These are phyloP conservation scores for Amanita phalloides DNA, from an alignment of 768 basidiomycete genomes.

Conservation along the genomic window DNA sequence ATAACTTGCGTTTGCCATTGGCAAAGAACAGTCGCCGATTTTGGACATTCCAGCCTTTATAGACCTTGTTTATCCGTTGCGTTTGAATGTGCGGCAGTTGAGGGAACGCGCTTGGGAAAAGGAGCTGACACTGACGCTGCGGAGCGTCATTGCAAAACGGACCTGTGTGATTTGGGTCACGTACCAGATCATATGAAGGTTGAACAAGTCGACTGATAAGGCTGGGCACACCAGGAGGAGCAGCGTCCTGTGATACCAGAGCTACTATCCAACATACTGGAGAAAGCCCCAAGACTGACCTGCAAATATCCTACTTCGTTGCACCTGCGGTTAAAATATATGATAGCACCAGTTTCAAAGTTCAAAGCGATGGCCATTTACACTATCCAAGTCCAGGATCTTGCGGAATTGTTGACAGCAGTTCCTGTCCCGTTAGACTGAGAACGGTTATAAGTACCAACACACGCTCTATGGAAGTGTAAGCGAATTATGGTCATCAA, in stretches of 20 bases:
- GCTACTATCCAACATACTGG: not conserved
- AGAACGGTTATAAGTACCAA: constrained; percentile 31
- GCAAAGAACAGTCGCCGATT: constrained; percentile 56
- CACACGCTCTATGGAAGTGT: constrained; percentile 20
- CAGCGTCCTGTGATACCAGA: constrained; percentile 23
- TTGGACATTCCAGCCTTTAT: constrained; percentile 53
- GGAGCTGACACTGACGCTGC: constrained; percentile 56
- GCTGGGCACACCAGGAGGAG: constrained; percentile 25
- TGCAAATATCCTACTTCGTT: constrained; percentile 59
- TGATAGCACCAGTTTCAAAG: not conserved
- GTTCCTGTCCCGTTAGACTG: constrained; percentile 41
- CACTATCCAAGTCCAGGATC: constrained; percentile 72
- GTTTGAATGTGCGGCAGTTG: constrained; percentile 32
- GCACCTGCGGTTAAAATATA: constrained; percentile 29
- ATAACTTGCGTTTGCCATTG: constrained; percentile 49
- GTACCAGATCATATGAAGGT: constrained; percentile 43
- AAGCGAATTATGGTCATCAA: not conserved
- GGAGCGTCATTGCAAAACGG: not conserved
- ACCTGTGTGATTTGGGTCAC: constrained; percentile 9
- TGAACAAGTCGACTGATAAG: constrained; percentile 46
- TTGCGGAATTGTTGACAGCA: constrained; percentile 37
- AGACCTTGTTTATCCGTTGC: constrained; percentile 31
- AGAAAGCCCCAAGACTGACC: constrained; percentile 13
- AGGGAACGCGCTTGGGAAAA: constrained; percentile 54
- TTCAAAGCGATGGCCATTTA: constrained; percentile 11